phyloP scores from a whole-genome alignment of 139 green algal genomes.

The Chlorokybus atmophyticus region DNA sequence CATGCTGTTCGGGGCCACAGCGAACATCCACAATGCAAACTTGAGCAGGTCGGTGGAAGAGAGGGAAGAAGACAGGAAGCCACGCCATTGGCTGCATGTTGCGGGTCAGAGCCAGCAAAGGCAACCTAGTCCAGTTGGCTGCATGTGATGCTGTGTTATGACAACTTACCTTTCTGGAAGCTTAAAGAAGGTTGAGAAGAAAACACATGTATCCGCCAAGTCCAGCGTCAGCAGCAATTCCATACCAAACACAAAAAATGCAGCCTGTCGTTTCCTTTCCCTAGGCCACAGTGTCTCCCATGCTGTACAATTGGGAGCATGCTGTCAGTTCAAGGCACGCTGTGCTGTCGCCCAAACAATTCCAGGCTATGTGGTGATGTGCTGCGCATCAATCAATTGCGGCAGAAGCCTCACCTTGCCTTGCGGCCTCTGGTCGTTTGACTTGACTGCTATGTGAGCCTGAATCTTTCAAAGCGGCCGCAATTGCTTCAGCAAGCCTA shows the following conservation, averaged over 20 bases:
- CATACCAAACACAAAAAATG: constrained; percentile 37
- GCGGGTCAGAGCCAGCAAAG: constrained; percentile 12
- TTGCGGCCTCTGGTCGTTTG: too few species aligned
- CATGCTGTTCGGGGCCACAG: constrained; percentile 58
- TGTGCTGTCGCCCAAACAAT: too few species aligned
- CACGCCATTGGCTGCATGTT: constrained; percentile 51
- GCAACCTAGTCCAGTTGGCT: constrained; percentile 12
- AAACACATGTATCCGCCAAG: constrained; percentile 61
- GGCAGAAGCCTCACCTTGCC: too few species aligned
- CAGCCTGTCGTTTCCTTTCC: constrained; percentile 19
- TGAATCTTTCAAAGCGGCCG: constrained; percentile 9
- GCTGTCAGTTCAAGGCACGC: too few species aligned
- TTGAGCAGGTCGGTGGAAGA: constrained; percentile 62
- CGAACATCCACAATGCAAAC: constrained; percentile 80
- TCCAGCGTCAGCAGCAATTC: constrained; percentile 36
- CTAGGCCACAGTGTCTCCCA: constrained; percentile 30
- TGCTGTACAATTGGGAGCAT: too few species aligned
- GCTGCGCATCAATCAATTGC: too few species aligned
- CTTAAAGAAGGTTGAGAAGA: constrained; percentile 93
- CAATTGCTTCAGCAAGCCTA: constrained; percentile 23
- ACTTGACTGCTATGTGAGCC: too few species aligned
- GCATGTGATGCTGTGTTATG: too few species aligned
- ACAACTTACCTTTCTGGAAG: constrained; percentile 54
- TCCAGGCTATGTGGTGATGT: too few species aligned
- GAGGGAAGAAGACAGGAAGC: constrained; percentile 75